A percentile compares a stretch with the other conserved stretches of the same genome.
Evolutionary conservation across 441 rosid species (phyloP).

Genomic region (Corymbia calophylla): DNA sequence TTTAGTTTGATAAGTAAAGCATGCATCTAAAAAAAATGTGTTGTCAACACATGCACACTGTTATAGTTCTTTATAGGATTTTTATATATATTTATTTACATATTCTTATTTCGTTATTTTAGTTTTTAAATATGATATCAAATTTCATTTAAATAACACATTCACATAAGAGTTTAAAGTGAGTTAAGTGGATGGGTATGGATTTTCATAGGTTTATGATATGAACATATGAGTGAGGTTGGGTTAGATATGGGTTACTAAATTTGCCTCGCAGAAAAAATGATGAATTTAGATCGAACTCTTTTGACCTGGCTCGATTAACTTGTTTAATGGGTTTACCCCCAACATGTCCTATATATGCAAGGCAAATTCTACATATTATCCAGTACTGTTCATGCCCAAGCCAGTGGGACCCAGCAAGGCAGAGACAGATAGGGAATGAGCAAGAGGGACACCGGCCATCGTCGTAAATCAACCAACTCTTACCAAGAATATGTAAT

Average conservation of each 20-base stretch:
- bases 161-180: background rate
- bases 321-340: background rate
- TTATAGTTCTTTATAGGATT: background rate
- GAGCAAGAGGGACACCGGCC: too few species aligned
- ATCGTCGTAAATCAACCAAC: too few species aligned
- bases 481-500: too few species aligned
- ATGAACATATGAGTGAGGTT: background rate
- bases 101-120: background rate
- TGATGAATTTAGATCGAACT: fast-evolving
- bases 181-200: background rate
- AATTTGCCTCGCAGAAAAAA: too few species aligned
- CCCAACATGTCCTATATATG: background rate
- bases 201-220: background rate
- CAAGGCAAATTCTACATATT: too few species aligned
- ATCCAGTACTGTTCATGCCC: too few species aligned
- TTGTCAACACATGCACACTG: background rate
- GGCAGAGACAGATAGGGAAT: too few species aligned
- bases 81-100: background rate
- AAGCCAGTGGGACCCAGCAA: too few species aligned
- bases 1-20: background rate
- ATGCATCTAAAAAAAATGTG: background rate
- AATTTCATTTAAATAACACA: background rate
- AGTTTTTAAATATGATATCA: background rate
- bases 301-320: fast-evolving
- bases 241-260: background rate